These are phyloP conservation scores for Gymnopus androsaceus DNA, from an alignment of 1,284 basidiomycete species.

Conservation along the genomic window DNA sequence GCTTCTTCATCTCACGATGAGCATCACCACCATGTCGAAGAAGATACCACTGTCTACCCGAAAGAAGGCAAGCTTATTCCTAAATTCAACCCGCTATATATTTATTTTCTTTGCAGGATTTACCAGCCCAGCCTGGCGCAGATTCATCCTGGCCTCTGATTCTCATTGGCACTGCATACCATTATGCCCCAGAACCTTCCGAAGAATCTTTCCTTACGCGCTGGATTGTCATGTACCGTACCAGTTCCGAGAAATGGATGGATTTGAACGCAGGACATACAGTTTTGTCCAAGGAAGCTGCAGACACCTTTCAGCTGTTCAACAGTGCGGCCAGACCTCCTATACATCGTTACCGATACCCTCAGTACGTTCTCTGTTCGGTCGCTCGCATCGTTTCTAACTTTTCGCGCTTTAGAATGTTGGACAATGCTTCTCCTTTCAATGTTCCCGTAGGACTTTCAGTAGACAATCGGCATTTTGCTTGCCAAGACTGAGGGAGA, in stretches of 20 bases:
- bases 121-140: conserved; percentile 62
- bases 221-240: conserved; percentile 58
- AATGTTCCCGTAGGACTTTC: conserved; percentile 48
- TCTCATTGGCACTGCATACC: conserved; percentile 56
- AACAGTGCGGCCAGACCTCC: conserved; percentile 51
- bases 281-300: conserved; percentile 44
- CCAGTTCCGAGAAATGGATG: conserved; percentile 53
- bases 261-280: conserved; percentile 58
- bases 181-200: conserved; percentile 61
- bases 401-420: conserved; percentile 32
- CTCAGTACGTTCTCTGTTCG: conserved; percentile 55
- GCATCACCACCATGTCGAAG: conserved; percentile 40
- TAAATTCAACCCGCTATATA: not conserved
- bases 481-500: conserved; percentile 47
- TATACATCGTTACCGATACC: conserved; percentile 64
- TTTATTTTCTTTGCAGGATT: conserved; percentile 44
- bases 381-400: conserved; percentile 4
- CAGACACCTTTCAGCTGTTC: conserved; percentile 47
- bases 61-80: conserved; percentile 52
- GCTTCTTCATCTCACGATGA: conserved; percentile 38
- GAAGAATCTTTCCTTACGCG: conserved; percentile 63
- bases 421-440: conserved; percentile 55
- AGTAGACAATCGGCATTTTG: conserved; percentile 45
- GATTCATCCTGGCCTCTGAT: conserved; percentile 50
- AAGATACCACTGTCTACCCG: conserved; percentile 49